Evolutionary conservation across 108 stramenopile species (phyloP).

Genomic region (Mediolabrus comicus): DNA sequence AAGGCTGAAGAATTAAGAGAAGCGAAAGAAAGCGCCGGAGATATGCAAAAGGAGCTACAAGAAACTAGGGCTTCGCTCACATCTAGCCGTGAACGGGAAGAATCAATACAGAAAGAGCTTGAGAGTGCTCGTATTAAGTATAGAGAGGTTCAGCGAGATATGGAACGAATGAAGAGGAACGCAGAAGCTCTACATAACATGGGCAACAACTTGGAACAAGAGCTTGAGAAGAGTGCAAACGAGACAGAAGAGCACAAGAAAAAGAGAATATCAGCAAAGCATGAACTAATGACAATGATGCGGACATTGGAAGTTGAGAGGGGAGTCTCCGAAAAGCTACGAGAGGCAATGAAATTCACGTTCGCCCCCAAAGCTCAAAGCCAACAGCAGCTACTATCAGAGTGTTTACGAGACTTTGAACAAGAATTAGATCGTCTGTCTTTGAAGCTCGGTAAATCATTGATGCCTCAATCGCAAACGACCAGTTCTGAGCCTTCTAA

Average conservation of each 20-base stretch:
- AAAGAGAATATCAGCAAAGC: conserved; percentile 79
- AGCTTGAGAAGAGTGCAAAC: conserved; percentile 67
- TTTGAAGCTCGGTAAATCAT: conserved; percentile 54
- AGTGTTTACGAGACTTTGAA: conserved; percentile 68
- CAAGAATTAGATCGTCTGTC: conserved; percentile 59
- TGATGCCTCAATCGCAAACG: conserved; percentile 44
- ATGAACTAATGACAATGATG: conserved; percentile 85
- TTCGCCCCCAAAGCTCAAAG: conserved; percentile 82
- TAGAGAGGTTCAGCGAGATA: conserved; percentile 79
- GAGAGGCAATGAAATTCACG: conserved; percentile 75
- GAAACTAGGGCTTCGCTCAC: conserved; percentile 60
- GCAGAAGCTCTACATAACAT: conserved; percentile 75
- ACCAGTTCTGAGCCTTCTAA: neutral
- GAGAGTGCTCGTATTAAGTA: conserved; percentile 71
- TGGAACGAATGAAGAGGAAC: conserved; percentile 72
- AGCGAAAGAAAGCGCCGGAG: conserved; percentile 64
- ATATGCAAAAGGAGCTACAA: conserved; percentile 65
- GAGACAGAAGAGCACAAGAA: conserved; percentile 88
- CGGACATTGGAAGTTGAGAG: conserved; percentile 73
- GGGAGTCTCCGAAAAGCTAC: conserved; percentile 55
- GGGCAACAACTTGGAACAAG: conserved; percentile 72
- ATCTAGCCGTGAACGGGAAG: conserved; percentile 65
- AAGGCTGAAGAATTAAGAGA: conserved; percentile 79
- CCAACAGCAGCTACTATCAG: conserved; percentile 77
- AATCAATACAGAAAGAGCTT: conserved; percentile 56